Base-by-base conservation (phyloP, 345 rosid genomes). In the Gossypium australe region DNA sequence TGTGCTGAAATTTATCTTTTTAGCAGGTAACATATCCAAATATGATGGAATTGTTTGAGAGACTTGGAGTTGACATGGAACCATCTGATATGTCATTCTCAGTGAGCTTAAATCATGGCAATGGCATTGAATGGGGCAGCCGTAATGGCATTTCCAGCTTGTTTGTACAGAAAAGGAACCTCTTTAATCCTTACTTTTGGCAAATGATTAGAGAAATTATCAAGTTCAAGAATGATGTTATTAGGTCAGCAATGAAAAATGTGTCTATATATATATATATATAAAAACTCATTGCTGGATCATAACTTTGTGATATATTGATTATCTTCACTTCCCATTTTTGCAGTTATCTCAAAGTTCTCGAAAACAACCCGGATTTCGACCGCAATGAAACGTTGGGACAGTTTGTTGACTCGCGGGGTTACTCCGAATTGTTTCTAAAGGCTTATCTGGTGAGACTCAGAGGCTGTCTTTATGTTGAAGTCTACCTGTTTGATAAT, bases 91-190 rank as follows among this genome's bases (percentile, higher is more conserved):
- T 91, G 98, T 90, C 97, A 34, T 94, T 94, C 56, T 80, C 94
- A 1, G 93, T 89, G 16, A 94, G 98, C 84, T 81, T 90, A 71
- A 92, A 94, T 11, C 70, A 82, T 47, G 96, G 97, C 24, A 75
- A 56, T 59, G 96, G 97, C 49, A 89, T 78, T 44, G 98, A 94
- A 82, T 94, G 98, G 97, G 98, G 98, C 62, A 92, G 93, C 82
- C 84, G 97, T 44, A 88, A 87, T 29, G 97, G 97, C 29, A 51
- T 89, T 7, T 89, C 85, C 0, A 77, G 96, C 68, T 80, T 94
- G 70, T 94, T 94, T 86, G 89, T 96, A 1, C 92, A 90, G 76
- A 92, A 89, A 83, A 82, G 34, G 65, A 94, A 94, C 53, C 24
- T 69, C 2, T 9, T 90, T 0, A 90, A 87, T 77, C 94, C 90